Percentiles rank a stretch among this genome's conserved stretches.
phyloP scores from a whole-genome alignment of 495 filamentous ascomycete species.

The Aspergillus heteromorphus region DNA sequence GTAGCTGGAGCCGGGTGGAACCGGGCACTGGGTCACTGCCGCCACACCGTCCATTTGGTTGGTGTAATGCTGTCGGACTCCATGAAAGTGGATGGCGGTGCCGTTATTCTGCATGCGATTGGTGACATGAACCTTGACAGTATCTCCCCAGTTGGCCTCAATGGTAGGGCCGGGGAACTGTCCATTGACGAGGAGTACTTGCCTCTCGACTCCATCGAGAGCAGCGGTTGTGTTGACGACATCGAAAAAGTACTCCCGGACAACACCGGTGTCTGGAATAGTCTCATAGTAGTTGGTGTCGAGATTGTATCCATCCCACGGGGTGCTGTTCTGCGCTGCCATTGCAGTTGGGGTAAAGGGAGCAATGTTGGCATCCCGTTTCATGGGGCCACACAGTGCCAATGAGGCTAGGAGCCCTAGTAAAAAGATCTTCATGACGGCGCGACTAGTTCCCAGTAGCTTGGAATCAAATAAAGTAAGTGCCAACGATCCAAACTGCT shows the following conservation, averaged over 20 bases:
- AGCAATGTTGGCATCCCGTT: neutral
- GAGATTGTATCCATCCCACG: slow-evolving; percentile 45
- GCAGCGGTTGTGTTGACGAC: slow-evolving; percentile 52
- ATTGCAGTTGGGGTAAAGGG: neutral
- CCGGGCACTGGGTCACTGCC: slow-evolving; percentile 63
- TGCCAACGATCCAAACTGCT: neutral
- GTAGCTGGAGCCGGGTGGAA: slow-evolving; percentile 54
- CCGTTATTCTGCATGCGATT: slow-evolving; percentile 67
- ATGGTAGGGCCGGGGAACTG: slow-evolving; percentile 56
- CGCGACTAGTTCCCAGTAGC: neutral
- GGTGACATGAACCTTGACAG: slow-evolving; percentile 59
- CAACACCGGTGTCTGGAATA: slow-evolving; percentile 37
- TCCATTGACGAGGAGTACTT: slow-evolving; percentile 69
- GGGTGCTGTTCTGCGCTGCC: neutral
- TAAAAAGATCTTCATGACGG: neutral
- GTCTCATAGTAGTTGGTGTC: slow-evolving; percentile 48
- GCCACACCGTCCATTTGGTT: slow-evolving; percentile 58
- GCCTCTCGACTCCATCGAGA: slow-evolving; percentile 62
- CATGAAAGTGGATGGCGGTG: slow-evolving; percentile 49
- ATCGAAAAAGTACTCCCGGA: slow-evolving; percentile 29
- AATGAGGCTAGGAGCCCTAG: neutral
- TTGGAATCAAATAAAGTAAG: neutral
- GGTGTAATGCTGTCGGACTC: slow-evolving; percentile 44
- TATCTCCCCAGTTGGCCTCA: slow-evolving; percentile 62
- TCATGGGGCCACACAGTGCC: neutral